These are phyloP conservation scores for Cytidiella melzeri DNA, from an alignment of 768 basidiomycete species.

Conservation along the genomic window DNA sequence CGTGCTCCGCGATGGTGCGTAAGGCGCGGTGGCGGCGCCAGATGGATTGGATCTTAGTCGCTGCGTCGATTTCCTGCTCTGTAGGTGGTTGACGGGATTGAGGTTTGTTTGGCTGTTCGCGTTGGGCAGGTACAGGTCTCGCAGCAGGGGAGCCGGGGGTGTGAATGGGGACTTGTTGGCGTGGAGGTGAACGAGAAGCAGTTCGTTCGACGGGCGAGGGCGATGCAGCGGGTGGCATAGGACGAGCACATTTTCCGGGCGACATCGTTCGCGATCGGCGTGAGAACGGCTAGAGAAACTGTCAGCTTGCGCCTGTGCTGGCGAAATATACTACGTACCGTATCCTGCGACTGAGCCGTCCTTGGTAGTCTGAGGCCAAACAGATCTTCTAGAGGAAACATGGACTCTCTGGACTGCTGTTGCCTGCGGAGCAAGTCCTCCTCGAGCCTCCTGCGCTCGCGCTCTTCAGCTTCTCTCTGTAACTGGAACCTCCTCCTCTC, in stretches of 20 bases:
- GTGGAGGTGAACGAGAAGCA: background rate
- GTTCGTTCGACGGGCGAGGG: background rate
- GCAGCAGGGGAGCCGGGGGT: slow-evolving; percentile 4
- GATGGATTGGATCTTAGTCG: slow-evolving; percentile 40
- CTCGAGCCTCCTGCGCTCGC: slow-evolving; percentile 14
- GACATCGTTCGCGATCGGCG: slow-evolving; percentile 13
- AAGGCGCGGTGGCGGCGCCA: slow-evolving; percentile 38
- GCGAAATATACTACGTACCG: background rate
- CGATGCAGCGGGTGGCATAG: background rate
- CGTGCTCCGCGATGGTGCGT: slow-evolving; percentile 32
- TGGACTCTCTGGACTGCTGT: slow-evolving; percentile 3
- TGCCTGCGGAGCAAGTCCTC: slow-evolving; percentile 18
- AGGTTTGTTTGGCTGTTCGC: background rate
- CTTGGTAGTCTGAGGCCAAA: slow-evolving; percentile 9
- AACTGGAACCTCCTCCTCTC: slow-evolving; percentile 16
- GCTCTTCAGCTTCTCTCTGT: slow-evolving; percentile 11
- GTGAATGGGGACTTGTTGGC: slow-evolving; percentile 4
- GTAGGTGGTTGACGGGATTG: slow-evolving; percentile 1
- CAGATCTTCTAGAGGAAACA: slow-evolving; percentile 17
- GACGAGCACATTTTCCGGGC: background rate
- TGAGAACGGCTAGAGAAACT: background rate
- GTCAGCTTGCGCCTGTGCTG: background rate
- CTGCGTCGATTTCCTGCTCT: slow-evolving; percentile 23
- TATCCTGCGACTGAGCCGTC: slow-evolving; percentile 1
- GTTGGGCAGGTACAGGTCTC: background rate